Conservation (phyloP, 768 basidiomycete species). For the Coprinellus micaceus region DNA sequence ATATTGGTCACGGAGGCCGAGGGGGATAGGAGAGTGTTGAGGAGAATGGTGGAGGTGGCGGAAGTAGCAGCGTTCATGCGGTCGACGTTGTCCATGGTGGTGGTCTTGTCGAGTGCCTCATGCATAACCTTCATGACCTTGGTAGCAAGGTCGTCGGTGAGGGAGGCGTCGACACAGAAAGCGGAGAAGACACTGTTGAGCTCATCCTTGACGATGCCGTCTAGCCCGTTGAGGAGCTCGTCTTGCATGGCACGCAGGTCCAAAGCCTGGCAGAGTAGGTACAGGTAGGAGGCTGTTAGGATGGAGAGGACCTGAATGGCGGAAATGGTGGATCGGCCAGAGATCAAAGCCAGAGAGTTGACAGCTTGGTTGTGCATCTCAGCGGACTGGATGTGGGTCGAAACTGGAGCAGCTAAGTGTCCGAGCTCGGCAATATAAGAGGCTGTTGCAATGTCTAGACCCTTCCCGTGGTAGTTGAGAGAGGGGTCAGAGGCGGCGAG, state of each 20-base stretch:
- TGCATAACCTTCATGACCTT: conserved; percentile 37
- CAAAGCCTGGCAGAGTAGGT: conserved; percentile 72
- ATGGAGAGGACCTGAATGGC: conserved; percentile 68
- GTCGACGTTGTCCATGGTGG: conserved; percentile 63
- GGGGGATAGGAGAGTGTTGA: conserved; percentile 41
- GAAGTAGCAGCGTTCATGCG: conserved; percentile 63
- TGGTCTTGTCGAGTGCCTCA: conserved; percentile 60
- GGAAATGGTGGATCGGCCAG: conserved; percentile 68
- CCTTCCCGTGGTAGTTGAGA: conserved; percentile 75
- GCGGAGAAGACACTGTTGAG: conserved; percentile 42
- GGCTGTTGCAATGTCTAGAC: conserved; percentile 77
- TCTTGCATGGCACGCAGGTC: conserved; percentile 73
- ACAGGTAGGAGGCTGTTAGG: conserved; percentile 68
- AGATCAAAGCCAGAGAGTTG: conserved; percentile 57
- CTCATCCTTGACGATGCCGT: conserved; percentile 47
- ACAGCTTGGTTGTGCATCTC: conserved; percentile 86
- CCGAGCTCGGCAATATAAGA: conserved; percentile 78
- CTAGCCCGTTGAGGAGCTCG: conserved; percentile 51
- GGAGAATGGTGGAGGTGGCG: conserved; percentile 49
- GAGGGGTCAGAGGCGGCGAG: conserved; percentile 72
- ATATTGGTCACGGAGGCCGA: conserved; percentile 28
- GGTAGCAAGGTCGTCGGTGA: conserved; percentile 1
- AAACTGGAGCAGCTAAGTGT: conserved; percentile 72
- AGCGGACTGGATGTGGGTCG: conserved; percentile 76
- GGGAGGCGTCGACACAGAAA: conserved; percentile 10